Conservation (phyloP, 1,284 basidiomycete genomes). For the Wallemia mellicola region DNA sequence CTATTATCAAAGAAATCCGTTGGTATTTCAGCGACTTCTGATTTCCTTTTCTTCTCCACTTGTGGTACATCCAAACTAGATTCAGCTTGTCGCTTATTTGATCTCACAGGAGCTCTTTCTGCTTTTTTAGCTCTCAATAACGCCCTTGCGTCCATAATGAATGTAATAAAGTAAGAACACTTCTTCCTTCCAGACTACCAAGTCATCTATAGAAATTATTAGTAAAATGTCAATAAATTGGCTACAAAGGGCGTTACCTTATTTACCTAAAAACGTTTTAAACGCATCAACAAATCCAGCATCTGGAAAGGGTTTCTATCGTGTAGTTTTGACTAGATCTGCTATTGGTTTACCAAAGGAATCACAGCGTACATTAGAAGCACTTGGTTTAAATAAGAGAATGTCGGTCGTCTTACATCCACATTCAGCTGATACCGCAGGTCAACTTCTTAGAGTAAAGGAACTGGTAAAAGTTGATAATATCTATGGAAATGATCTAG, state of each 20-base stretch:
- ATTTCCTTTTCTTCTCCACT: background rate
- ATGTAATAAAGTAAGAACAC: background rate
- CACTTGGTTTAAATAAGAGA: conserved; percentile 45
- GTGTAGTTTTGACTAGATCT: conserved; percentile 52
- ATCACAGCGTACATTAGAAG: conserved; percentile 36
- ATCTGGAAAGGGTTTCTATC: conserved; percentile 19
- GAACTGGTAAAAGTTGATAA: conserved; percentile 64
- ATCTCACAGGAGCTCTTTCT: background rate
- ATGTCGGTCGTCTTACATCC: conserved; percentile 51
- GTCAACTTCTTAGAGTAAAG: conserved; percentile 52
- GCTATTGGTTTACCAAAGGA: conserved; percentile 43
- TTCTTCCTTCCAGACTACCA: background rate
- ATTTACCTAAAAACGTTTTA: background rate
- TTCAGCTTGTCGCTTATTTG: background rate
- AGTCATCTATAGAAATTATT: background rate
- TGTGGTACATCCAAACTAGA: too few species aligned
- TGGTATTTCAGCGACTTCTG: background rate
- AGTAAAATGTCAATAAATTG: background rate
- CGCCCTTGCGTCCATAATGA: background rate
- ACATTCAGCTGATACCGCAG: conserved; percentile 39
- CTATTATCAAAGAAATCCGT: background rate
- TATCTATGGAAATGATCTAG: conserved; percentile 17
- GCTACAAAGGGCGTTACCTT: background rate
- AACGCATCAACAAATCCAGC: background rate
- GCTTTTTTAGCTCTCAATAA: background rate